A percentile compares a stretch with the other conserved stretches of the same genome.
Evolutionary conservation across 805 yeast genomes (phyloP).

Genomic region (Zygosaccharomyces lentus): DNA sequence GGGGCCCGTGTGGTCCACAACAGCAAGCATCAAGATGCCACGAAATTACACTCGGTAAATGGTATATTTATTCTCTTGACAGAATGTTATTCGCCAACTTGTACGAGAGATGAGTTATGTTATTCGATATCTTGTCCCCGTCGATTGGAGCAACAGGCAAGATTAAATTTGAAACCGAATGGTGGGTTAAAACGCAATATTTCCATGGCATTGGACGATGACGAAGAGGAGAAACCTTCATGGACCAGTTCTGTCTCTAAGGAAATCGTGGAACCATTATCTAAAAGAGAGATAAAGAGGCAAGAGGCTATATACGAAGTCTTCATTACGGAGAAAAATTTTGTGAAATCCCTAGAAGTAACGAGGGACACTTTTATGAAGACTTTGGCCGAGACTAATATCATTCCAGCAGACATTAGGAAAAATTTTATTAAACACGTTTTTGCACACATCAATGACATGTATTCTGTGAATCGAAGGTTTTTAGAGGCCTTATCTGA

Average conservation of each 20-base stretch:
- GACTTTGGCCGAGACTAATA: conserved; percentile 80
- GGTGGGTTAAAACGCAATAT: conserved; percentile 73
- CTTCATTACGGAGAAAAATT: conserved; percentile 89
- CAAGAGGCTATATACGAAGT: conserved; percentile 95
- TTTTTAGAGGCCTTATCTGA: conserved; percentile 86
- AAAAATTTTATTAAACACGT: conserved; percentile 90
- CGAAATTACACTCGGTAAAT: conserved; percentile 46
- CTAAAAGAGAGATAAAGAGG: conserved; percentile 81
- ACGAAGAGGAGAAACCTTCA: conserved; percentile 73
- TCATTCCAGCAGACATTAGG: conserved; percentile 82
- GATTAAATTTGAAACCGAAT: conserved; percentile 81
- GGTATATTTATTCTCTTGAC: conserved; percentile 92
- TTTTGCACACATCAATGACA: conserved; percentile 83
- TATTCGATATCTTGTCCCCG: conserved; percentile 96
- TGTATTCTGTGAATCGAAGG: conserved; percentile 74
- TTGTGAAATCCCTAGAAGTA: conserved; percentile 90
- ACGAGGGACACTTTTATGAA: conserved; percentile 90
- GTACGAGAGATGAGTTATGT: conserved; percentile 82
- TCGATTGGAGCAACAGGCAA: conserved; percentile 90
- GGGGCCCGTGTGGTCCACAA: conserved; percentile 9
- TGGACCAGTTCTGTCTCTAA: conserved; percentile 93
- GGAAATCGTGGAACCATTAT: conserved; percentile 68
- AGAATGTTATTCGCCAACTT: conserved; percentile 95
- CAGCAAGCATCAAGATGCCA: conserved; percentile 18
- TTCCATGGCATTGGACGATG: conserved; percentile 45